Evolutionary conservation across 2,329 filamentous ascomycete species (phyloP).

Genomic region (Byssothecium circinans): DNA sequence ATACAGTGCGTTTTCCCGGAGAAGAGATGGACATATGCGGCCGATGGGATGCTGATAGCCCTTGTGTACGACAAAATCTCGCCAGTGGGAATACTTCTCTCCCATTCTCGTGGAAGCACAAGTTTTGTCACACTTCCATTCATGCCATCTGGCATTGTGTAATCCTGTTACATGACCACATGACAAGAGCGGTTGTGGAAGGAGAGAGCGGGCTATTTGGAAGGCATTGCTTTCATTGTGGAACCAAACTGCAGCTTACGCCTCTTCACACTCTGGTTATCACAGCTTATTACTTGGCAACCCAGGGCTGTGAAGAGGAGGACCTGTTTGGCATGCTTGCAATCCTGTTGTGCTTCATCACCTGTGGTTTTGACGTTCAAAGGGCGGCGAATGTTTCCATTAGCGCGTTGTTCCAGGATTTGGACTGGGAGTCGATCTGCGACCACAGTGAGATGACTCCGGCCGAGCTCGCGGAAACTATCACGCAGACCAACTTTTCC

Average conservation of each 20-base stretch:
- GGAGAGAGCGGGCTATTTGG: constrained; percentile 31
- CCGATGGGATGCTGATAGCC: too few species aligned
- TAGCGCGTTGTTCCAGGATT: not conserved
- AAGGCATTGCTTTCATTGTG: constrained; percentile 33
- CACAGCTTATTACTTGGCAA: constrained; percentile 36
- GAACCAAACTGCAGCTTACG: constrained; percentile 29
- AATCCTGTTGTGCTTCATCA: constrained; percentile 38
- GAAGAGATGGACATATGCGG: too few species aligned
- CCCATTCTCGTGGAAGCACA: too few species aligned
- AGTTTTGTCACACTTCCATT: constrained; percentile 49
- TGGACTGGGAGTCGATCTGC: constrained; percentile 10
- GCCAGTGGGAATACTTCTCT: too few species aligned
- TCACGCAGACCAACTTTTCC: not conserved
- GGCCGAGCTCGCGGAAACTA: not conserved
- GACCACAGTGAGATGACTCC: constrained; percentile 21
- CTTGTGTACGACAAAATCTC: too few species aligned
- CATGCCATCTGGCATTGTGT: constrained; percentile 46
- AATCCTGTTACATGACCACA: constrained; percentile 8
- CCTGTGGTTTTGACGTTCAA: constrained; percentile 26
- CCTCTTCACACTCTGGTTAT: constrained; percentile 43
- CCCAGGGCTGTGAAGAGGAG: constrained; percentile 36
- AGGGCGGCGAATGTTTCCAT: constrained; percentile 18
- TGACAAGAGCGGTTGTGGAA: not conserved
- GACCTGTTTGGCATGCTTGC: constrained; percentile 45
- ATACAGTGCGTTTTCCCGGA: too few species aligned